These are phyloP conservation scores for Elsinoe arachidis DNA, from an alignment of 2,329 filamentous ascomycete genomes.

Conservation along the genomic window DNA sequence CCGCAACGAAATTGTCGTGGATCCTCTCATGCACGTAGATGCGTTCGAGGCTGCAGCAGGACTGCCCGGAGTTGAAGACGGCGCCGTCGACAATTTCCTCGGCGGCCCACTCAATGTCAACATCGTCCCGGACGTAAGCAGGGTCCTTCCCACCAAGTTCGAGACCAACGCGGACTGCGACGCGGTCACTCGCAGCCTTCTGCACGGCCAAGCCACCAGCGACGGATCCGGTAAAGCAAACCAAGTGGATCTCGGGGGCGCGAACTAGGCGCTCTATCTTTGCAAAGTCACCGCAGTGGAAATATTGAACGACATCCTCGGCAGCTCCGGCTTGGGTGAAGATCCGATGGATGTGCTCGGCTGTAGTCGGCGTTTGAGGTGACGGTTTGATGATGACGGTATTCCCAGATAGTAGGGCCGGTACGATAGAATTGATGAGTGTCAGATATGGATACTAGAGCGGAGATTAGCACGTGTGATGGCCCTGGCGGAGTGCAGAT, in stretches of 20 bases:
- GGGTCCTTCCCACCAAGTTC: constrained; percentile 94
- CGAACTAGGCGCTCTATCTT: constrained; percentile 72
- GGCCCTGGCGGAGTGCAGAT: not conserved
- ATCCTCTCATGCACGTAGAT: constrained; percentile 83
- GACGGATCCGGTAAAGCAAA: constrained; percentile 93
- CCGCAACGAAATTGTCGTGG: constrained; percentile 72
- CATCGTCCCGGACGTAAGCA: constrained; percentile 77
- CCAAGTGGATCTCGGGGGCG: constrained; percentile 64
- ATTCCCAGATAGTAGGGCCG: constrained; percentile 84
- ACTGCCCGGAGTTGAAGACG: constrained; percentile 98
- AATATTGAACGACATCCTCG: constrained; percentile 76
- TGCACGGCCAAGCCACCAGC: constrained; percentile 80
- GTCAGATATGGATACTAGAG: constrained; percentile 85
- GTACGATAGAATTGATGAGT: constrained; percentile 83
- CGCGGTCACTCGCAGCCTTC: constrained; percentile 70
- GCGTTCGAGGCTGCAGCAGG: constrained; percentile 86
- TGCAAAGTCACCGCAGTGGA: constrained; percentile 74
- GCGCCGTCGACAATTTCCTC: constrained; percentile 92
- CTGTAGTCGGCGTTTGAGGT: constrained; percentile 87
- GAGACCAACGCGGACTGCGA: constrained; percentile 71
- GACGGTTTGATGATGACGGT: constrained; percentile 90
- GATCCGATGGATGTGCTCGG: constrained; percentile 68
- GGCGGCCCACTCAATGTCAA: constrained; percentile 83
- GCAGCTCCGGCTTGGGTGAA: constrained; percentile 77
- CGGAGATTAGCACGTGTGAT: constrained; percentile 13